Evolutionary conservation across 176 grass and related monocot genomes (phyloP).

Genomic region (Juncus effusus): DNA sequence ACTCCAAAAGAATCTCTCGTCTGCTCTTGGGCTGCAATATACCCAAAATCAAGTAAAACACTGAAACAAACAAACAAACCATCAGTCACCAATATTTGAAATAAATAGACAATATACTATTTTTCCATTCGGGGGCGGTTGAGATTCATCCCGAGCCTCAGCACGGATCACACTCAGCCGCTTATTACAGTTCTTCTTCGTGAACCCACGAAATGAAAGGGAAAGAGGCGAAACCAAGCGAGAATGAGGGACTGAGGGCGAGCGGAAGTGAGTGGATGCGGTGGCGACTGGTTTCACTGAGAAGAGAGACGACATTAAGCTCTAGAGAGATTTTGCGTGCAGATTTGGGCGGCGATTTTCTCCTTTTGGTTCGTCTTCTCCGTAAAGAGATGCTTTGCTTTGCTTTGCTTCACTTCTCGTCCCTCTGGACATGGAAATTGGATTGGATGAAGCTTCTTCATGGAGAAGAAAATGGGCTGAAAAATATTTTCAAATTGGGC

Average conservation of each 20-base stretch:
- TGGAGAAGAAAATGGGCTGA: no score
- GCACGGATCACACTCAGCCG: conserved; percentile 18
- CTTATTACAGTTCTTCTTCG: neutral
- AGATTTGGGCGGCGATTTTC: conserved; percentile 2
- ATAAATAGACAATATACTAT: conserved; percentile 1
- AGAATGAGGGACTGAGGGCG: conserved; percentile 1
- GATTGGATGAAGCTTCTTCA: no score
- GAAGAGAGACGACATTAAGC: conserved; percentile 17
- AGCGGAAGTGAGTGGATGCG: neutral
- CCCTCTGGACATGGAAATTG: no score
- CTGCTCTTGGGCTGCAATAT: conserved; percentile 52
- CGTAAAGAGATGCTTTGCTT: neutral
- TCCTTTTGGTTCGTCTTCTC: neutral
- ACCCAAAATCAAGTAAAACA: conserved; percentile 18
- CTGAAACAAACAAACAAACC: neutral
- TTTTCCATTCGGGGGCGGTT: conserved; percentile 10
- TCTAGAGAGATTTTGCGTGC: neutral
- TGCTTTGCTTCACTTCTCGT: neutral
- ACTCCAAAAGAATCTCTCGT: conserved; percentile 90
- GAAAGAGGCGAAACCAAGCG: neutral
- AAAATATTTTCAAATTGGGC: no score
- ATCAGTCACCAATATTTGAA: no score
- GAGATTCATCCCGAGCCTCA: conserved; percentile 5
- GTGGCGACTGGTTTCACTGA: conserved; percentile 19
- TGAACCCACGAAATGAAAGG: neutral